Evolutionary conservation across 257 asterid species (phyloP), one percentile per base, ranked within the genome.

Genomic region (Plantago major): DNA sequence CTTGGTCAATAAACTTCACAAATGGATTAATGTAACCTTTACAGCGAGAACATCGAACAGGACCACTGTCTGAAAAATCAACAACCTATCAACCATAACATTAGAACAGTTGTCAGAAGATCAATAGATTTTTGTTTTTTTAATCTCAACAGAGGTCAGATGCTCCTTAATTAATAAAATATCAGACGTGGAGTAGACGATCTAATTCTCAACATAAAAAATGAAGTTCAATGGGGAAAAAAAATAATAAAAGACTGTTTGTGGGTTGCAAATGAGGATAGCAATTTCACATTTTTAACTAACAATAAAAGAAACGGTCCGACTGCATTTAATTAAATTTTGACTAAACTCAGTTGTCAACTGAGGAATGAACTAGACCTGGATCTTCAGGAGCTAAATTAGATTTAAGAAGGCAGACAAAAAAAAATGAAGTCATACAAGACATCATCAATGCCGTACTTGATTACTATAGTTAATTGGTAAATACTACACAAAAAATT

Each of bases 11-110:
- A 68, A 93, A 93, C 80, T 87, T 93, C 91, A 93, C 78, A 57
- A 89, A 89, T 60, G 99, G 99, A 72, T 93, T 93, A 42, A 93
- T 87, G 83, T 93, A 93, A 66, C 96, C 96, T 78, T 93, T 89
- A 82, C 99, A 93, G 15, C 95, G 97, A 60, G 95, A 89, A 76
- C 99, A 93, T 73, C 99, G 90, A 67, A 93, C 96, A 60, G 99
- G 99, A 61, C 99, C 99, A 79, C 81, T 75, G 75, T 89, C 99
- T 47, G 96, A 96, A 74, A 93, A 93, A 79, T 93, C 99, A 76
- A 93, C 97, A 69, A 89, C 89, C 99, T 93, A 74, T 47, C 55
- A 46, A 58, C 56, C 44, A 67, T 22, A 48, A 45, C 40, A 60
- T 55, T 42, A 48, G 15, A 64, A 73, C 46, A 44, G 15, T 30